These are phyloP conservation scores for Triticum timopheevii DNA, from an alignment of 176 grass and related monocot species.

Conservation along the genomic window DNA sequence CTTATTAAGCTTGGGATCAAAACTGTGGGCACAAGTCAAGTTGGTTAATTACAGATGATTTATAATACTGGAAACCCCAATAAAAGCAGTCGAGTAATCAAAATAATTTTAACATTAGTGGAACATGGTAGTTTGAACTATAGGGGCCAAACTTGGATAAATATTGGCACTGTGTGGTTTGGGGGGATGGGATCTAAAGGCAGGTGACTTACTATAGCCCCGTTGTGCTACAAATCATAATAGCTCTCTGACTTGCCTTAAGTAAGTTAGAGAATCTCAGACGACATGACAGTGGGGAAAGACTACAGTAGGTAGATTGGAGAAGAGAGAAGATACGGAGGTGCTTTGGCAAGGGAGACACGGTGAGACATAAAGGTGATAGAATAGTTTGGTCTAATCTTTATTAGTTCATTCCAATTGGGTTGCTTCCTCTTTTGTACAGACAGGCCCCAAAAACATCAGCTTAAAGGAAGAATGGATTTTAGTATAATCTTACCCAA, in stretches of 20 bases:
- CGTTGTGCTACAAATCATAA: not conserved
- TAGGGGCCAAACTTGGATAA: not conserved
- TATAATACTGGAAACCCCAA: not conserved
- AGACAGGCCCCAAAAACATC: not conserved
- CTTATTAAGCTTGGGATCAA: not conserved
- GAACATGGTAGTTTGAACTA: not conserved
- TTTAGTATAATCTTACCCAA: not conserved
- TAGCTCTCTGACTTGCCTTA: not conserved
- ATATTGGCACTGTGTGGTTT: not conserved
- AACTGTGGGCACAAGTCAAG: too few relatives aligned
- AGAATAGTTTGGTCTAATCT: not conserved
- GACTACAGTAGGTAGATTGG: not conserved
- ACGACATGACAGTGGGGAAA: not conserved
- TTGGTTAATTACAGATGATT: not conserved
- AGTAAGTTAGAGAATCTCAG: not conserved
- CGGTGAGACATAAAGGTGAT: not conserved
- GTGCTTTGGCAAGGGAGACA: not conserved
- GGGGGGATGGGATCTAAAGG: not conserved
- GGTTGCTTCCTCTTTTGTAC: not conserved
- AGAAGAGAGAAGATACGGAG: not conserved
- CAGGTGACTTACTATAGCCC: not conserved
- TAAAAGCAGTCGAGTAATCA: not conserved
- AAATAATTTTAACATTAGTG: not conserved
- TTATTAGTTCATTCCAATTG: not conserved
- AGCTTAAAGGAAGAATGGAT: not conserved